Base-by-base conservation (phyloP, 106 monocot species). In the Vanilla planifolia region DNA sequence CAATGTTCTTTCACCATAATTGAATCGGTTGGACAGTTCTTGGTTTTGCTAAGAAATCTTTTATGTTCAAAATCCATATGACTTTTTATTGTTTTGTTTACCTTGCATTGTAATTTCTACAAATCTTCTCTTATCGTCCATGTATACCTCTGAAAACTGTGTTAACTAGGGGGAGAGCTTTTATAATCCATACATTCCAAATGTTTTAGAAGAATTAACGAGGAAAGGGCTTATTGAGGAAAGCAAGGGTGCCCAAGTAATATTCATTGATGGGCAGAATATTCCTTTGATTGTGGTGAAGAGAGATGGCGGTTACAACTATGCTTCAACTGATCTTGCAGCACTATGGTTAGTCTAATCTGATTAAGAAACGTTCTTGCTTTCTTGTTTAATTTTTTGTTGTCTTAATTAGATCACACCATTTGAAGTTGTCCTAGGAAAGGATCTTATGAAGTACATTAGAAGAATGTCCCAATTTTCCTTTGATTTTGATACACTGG, bases 201-300 rank as follows among this genome's bases (percentile, higher is more conserved):
- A 57, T 21, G 83, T 76, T 30, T 52, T 95, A 41, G 68, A 89
- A 40, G 83, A 89, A 59, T 55, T 95, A 8, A 61, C 45, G 36
- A 57, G 61, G 1, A 78, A 83, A 60, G 80, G 73, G 5, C 65
- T 95, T 39, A 65, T 95, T 60, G 65, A 83, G 68, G 94, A 95
- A 86, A 95, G 86, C 64, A 63, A 95, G 4, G 94, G 94, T 61
- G 94, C 94, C 33, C 76, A 56, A 23, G 94, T 95, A 9, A 89
- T 95, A 68, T 83, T 83, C 61, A 79, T 95, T 67, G 78, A 89
- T 58, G 83, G 89, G 4, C 77, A 89, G 51, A 6, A 24, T 3
- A 81, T 81, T 46, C 94, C 94, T 64, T 74, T 95, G 65, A 95
- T 95, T 72, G 90, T 95, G 61, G 78, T 86, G 16, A 95, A 95